phyloP scores from a whole-genome alignment of 1,284 basidiomycete species.

The Ganoderma lucidum region DNA sequence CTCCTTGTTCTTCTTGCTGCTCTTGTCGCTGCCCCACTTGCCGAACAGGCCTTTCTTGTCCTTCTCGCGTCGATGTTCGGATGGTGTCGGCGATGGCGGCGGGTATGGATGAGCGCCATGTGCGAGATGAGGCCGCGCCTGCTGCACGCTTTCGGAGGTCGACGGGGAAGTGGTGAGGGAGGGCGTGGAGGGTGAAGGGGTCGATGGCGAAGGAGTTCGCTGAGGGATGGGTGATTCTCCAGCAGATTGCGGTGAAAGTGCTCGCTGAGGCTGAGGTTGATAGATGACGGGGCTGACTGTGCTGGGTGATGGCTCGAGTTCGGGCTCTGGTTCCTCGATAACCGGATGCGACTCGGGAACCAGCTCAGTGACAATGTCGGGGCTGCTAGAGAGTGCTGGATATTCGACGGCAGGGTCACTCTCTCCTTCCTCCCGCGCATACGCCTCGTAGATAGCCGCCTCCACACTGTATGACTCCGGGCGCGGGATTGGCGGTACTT shows the following conservation, averaged over 20 bases:
- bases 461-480: slow-evolving; percentile 84
- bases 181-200: slow-evolving; percentile 50
- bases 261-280: slow-evolving; percentile 60
- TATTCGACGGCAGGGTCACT: slow-evolving; percentile 22
- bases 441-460: slow-evolving; percentile 83
- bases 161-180: slow-evolving; percentile 37
- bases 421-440: slow-evolving; percentile 50
- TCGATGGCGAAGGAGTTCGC: slow-evolving; percentile 54
- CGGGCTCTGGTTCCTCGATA: slow-evolving; percentile 23
- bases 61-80: slow-evolving; percentile 55
- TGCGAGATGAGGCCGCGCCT: slow-evolving; percentile 37
- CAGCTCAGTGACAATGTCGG: slow-evolving; percentile 25
- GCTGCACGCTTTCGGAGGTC: slow-evolving; percentile 43
- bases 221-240: slow-evolving; percentile 49
- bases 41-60: slow-evolving; percentile 81
- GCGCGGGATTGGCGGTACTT: slow-evolving; percentile 43
- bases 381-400: slow-evolving; percentile 27
- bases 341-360: slow-evolving; percentile 16
- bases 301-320: slow-evolving; percentile 23
- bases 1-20: slow-evolving; percentile 57
- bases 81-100: slow-evolving; percentile 41
- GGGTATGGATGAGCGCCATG: slow-evolving; percentile 39
- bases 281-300: slow-evolving; percentile 55
- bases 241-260: slow-evolving; percentile 42
- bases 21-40: slow-evolving; percentile 74